Evolutionary conservation across 345 rosid species (phyloP), one percentile per base, ranked within the genome.

Genomic region (Salix brachista): DNA sequence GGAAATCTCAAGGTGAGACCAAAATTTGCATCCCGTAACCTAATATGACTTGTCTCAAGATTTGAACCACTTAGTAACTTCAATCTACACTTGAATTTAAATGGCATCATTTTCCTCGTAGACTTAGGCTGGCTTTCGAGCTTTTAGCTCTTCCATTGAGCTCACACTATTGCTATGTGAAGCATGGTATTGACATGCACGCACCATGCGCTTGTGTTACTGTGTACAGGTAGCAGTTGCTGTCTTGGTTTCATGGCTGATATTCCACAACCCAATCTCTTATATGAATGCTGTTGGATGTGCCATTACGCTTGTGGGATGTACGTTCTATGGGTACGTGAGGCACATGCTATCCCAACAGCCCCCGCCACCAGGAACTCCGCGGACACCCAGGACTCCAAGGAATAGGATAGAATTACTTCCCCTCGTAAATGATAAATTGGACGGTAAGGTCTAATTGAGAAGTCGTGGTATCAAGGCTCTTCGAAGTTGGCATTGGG

Each of bases 1-100:
- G 99, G 99, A 79, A 96, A 96, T 83, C 97, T 96, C 30, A 96
- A 96, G 99, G 99, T 93, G 86, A 88, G 88, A 78, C 39, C 25
- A 72, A 41, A 41, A 50, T 17, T 67, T 14, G 19, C 60, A 65
- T 69, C 26, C 58, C 68, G 72, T 50, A 30, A 26, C 12, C 67
- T 74, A 4, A 9, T 13, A 14, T 75, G 50, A 32, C 10, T 12
- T 14, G 8, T 75, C 39, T 34, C 44, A 50, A 66, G 44, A 74
- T 46, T 48, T 65, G 62, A 75, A 48, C 71, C 1, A n/a, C 61
- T 58, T 26, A 54, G 34, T n/a, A 28, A 42, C 67, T 39, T 39
- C 2, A 42, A 42, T 42, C 46, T 25, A 1, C 25, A n/a, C 64
- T 3, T 58, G 61, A n/a, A 58, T 58, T 9, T 58, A 23, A 9